phyloP scores from a whole-genome alignment of 2,329 filamentous ascomycete species.

The Penicillium sp. region DNA sequence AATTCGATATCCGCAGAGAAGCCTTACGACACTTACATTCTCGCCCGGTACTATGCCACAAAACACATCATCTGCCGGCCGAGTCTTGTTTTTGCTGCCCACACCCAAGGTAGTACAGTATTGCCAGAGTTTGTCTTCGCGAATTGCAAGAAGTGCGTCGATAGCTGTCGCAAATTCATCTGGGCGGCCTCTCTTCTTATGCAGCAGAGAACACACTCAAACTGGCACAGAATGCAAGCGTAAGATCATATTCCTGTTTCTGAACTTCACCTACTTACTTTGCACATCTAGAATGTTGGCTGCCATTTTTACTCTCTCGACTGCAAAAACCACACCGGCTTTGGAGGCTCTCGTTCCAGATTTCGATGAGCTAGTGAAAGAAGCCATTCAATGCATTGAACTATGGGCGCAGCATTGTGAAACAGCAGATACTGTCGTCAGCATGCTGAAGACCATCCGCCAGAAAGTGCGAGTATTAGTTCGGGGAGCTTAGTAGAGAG shows the following conservation, averaged over 20 bases:
- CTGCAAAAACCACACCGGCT: slow-evolving; percentile 12
- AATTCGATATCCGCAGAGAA: slow-evolving; percentile 3
- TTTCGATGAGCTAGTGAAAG: slow-evolving; percentile 10
- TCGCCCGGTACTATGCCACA: slow-evolving; percentile 12
- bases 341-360: slow-evolving; percentile 11
- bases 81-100: slow-evolving; percentile 12
- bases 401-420: slow-evolving; percentile 12
- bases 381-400: slow-evolving; percentile 9
- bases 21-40: slow-evolving; percentile 11
- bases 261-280: background rate
- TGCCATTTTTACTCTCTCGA: slow-evolving; percentile 14
- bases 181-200: slow-evolving; percentile 8
- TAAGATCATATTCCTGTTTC: background rate
- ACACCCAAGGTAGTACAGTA: background rate
- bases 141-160: slow-evolving; percentile 13
- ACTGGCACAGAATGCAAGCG: slow-evolving; percentile 14
- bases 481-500: background rate
- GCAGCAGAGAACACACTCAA: slow-evolving; percentile 10
- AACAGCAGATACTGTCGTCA: slow-evolving; percentile 11
- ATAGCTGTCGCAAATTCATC: slow-evolving; percentile 14
- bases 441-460: slow-evolving; percentile 14
- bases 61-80: slow-evolving; percentile 15
- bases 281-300: slow-evolving; percentile 8
- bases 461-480: slow-evolving; percentile 9
- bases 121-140: slow-evolving; percentile 8